Evolutionary conservation across 352 stramenopile species (phyloP).

Genomic region (Halophytophthora polymorphica): DNA sequence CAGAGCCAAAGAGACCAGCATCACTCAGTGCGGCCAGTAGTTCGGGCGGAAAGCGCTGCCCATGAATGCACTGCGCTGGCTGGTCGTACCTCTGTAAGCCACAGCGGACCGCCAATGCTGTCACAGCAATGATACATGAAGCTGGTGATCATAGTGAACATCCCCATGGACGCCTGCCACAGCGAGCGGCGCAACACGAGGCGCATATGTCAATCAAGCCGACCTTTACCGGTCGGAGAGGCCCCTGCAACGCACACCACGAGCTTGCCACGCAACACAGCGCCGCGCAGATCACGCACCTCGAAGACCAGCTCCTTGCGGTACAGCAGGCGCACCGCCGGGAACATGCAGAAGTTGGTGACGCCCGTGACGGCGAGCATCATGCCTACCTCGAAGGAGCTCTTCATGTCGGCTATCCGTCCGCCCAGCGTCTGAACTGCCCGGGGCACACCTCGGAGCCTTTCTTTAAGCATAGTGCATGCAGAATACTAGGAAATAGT

Average conservation of each 20-base stretch:
- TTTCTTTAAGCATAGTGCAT: too few species aligned
- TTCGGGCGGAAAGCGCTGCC: neutral
- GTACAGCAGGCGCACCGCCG: conserved; percentile 59
- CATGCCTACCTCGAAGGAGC: conserved; percentile 57
- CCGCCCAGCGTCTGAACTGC: too few species aligned
- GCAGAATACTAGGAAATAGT: too few species aligned
- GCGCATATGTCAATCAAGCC: neutral
- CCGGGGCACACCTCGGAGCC: too few species aligned
- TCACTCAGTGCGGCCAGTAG: neutral
- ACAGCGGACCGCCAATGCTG: conserved; percentile 70
- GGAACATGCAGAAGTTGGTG: conserved; percentile 82
- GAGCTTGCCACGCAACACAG: neutral
- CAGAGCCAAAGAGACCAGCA: neutral
- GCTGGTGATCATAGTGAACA: conserved; percentile 78
- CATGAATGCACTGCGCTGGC: neutral
- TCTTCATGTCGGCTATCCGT: conserved; percentile 50
- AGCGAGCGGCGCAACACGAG: neutral
- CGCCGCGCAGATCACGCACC: conserved; percentile 25
- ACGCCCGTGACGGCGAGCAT: conserved; percentile 72
- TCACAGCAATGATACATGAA: conserved; percentile 81
- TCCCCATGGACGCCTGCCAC: conserved; percentile 62
- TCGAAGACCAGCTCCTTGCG: conserved; percentile 64
- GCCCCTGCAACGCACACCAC: neutral
- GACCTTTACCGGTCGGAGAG: neutral
- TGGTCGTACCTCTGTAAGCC: conserved; percentile 58